Conservation (phyloP, 2,329 filamentous ascomycete species). For the Trichoderma sp. region DNA sequence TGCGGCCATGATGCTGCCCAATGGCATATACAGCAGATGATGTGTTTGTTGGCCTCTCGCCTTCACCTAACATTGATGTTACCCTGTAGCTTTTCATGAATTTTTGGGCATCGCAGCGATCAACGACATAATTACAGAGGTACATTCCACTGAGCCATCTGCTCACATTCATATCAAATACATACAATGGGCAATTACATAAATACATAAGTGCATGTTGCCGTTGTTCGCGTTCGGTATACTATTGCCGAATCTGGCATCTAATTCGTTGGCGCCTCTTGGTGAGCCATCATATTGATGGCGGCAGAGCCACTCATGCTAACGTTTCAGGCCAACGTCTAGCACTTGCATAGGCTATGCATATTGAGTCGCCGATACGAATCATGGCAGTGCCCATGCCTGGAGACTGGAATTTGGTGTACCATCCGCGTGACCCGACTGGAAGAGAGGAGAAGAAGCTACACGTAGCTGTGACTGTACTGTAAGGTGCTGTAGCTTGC, state of each 20-base stretch:
- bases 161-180: not conserved
- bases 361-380: not conserved
- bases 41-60: too few species aligned
- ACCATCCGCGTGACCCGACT: not conserved
- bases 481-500: not conserved
- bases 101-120: not conserved
- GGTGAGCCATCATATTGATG: not conserved
- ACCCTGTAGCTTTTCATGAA: not conserved
- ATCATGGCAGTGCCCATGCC: not conserved
- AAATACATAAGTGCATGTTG: not conserved
- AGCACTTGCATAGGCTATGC: not conserved
- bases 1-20: too few species aligned
- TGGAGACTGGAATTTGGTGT: not conserved
- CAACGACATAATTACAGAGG: not conserved
- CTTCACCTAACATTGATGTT: too few species aligned
- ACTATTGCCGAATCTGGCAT: not conserved
- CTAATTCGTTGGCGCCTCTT: not conserved
- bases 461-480: not conserved
- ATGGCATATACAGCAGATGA: too few species aligned
- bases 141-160: not conserved
- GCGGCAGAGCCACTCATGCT: not conserved
- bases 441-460: not conserved
- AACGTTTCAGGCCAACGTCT: not conserved
- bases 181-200: not conserved
- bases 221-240: not conserved